Evolutionary conservation across 495 filamentous ascomycete species (phyloP).

Genomic region (Penicillium cosmopolitanum): DNA sequence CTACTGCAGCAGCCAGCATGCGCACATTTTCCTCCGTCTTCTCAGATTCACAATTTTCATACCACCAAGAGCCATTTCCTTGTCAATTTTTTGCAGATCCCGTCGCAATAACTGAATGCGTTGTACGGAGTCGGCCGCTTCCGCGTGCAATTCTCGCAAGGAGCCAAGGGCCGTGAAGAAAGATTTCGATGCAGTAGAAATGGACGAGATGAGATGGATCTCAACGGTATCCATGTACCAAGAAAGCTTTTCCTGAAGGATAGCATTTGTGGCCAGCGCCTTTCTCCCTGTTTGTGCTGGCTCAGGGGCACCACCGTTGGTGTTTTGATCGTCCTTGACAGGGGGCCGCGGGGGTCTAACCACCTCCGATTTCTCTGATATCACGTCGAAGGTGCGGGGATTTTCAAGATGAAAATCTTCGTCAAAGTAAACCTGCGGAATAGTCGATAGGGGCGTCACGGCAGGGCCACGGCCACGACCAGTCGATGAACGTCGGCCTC

Average conservation of each 20-base stretch:
- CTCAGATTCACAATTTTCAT: conserved; percentile 84
- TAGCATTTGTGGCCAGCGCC: conserved; percentile 92
- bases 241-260: conserved; percentile 97
- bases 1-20: conserved; percentile 78
- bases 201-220: conserved; percentile 94
- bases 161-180: conserved; percentile 97
- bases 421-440: conserved; percentile 92
- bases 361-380: conserved; percentile 94
- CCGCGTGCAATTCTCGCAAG: conserved; percentile 84
- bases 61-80: conserved; percentile 84
- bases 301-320: conserved; percentile 64
- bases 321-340: conserved; percentile 54
- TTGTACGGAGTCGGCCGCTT: conserved; percentile 88
- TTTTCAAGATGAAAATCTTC: conserved; percentile 96
- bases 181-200: conserved; percentile 90
- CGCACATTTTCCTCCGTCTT: conserved; percentile 82
- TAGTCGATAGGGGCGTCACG: conserved; percentile 85
- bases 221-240: conserved; percentile 99
- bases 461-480: conserved; percentile 55
- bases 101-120: conserved; percentile 80
- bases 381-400: conserved; percentile 92
- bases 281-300: conserved; percentile 66
- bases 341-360: conserved; percentile 66
- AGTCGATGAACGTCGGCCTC: conserved; percentile 40
- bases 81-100: conserved; percentile 79